Percentiles rank a stretch among this genome's conserved stretches.
These are phyloP conservation scores for Candida hispaniensis DNA, from an alignment of 805 yeast genomes.

Conservation along the genomic window DNA sequence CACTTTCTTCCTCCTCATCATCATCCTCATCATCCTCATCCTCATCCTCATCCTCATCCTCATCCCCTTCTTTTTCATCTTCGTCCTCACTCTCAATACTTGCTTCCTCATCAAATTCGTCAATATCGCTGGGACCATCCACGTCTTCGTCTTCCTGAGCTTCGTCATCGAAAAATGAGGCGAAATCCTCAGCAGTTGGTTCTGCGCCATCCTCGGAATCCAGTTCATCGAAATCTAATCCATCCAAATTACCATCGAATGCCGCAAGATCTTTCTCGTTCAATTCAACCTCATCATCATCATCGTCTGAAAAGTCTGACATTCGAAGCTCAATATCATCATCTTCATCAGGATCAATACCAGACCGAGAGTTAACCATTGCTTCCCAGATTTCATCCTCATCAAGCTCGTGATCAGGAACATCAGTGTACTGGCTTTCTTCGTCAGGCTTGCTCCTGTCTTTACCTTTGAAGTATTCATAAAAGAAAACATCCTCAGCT, in stretches of 20 bases:
- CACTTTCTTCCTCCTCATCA: constrained; percentile 25
- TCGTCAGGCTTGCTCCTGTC: constrained; percentile 27
- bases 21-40: constrained; percentile 32
- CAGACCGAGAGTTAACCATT: constrained; percentile 62
- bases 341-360: constrained; percentile 55
- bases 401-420: constrained; percentile 27
- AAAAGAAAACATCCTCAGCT: constrained; percentile 83
- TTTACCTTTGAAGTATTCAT: constrained; percentile 55
- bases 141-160: constrained; percentile 20
- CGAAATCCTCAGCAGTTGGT: constrained; percentile 23
- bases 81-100: constrained; percentile 23
- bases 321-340: constrained; percentile 32
- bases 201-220: constrained; percentile 18
- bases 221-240: constrained; percentile 25
- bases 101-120: too few relatives aligned
- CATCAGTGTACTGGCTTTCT: constrained; percentile 31
- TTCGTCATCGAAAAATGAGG: constrained; percentile 18
- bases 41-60: too few relatives aligned
- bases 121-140: too few relatives aligned
- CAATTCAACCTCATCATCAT: constrained; percentile 26
- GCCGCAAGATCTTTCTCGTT: constrained; percentile 25
- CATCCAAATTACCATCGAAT: constrained; percentile 30
- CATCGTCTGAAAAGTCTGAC: constrained; percentile 32
- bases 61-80: constrained; percentile 1
- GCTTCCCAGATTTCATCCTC: constrained; percentile 80